These are phyloP conservation scores for Artemisia argyi DNA, from an alignment of 129 eudicot species.

Conservation along the genomic window DNA sequence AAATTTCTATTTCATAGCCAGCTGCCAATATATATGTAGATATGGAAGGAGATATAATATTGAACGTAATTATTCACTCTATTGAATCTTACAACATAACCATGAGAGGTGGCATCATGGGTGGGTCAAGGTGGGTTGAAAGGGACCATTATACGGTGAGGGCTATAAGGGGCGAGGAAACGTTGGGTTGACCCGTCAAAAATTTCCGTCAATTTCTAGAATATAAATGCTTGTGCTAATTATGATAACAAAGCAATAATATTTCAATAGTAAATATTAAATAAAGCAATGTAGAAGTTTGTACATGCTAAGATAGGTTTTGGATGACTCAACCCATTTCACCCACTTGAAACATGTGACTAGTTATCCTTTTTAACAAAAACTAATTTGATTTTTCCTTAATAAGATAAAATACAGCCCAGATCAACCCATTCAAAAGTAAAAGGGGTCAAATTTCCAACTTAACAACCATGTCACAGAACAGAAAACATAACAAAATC, in stretches of 20 bases:
- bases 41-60: not conserved
- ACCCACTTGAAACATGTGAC: not conserved
- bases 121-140: not conserved
- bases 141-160: not conserved
- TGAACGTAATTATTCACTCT: not conserved
- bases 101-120: constrained; percentile 5
- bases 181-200: not conserved
- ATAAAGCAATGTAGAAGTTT: not conserved
- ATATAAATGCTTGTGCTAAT: not conserved
- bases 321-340: not conserved
- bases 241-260: not conserved
- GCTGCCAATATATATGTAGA: not conserved
- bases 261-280: not conserved
- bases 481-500: not conserved
- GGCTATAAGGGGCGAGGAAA: not conserved
- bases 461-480: not conserved
- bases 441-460: constrained; percentile 11
- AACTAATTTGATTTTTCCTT: not conserved
- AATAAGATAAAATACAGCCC: not conserved
- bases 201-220: not conserved
- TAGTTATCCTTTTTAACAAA: not conserved
- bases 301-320: not conserved
- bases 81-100: not conserved
- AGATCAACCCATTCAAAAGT: not conserved
- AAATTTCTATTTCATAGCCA: constrained; percentile 3